phyloP scores from a whole-genome alignment of 192 early-diverging fungal genomes.

The Coemansia sp. region DNA sequence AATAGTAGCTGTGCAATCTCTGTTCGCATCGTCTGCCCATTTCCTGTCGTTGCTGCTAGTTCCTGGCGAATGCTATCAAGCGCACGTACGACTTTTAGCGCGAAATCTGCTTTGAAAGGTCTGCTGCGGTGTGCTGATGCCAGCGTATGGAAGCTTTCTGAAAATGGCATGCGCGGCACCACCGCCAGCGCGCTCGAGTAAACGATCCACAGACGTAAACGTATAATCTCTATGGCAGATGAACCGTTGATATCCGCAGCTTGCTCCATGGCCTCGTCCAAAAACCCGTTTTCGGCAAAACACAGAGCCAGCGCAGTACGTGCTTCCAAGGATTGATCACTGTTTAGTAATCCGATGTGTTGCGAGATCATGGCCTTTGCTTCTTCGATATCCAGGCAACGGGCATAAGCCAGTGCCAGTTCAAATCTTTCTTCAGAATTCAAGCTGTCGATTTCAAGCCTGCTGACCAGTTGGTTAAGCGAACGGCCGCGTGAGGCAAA shows the following conservation, averaged over 20 bases:
- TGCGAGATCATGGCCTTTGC: conserved; percentile 4
- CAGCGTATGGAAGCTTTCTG: conserved; percentile 32
- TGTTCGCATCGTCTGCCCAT: not conserved
- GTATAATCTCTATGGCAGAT: conserved; percentile 1
- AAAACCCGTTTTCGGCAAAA: conserved; percentile 21
- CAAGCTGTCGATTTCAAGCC: not conserved
- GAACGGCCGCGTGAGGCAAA: conserved; percentile 19
- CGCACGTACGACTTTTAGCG: not conserved
- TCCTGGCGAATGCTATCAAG: not conserved
- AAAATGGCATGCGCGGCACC: conserved; percentile 36
- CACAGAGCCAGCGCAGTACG: conserved; percentile 22
- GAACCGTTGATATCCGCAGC: not conserved
- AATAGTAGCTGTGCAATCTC: conserved; percentile 22
- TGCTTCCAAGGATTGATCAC: conserved; percentile 20
- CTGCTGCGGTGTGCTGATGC: conserved; percentile 28
- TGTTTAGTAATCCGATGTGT: not conserved
- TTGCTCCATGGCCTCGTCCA: conserved; percentile 8
- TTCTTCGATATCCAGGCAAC: conserved; percentile 23
- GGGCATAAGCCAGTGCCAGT: conserved; percentile 30
- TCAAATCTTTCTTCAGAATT: conserved; percentile 9
- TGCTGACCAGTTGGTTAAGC: not conserved
- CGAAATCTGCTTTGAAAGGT: conserved; percentile 2
- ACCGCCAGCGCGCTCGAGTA: conserved; percentile 23
- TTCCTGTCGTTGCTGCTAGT: not conserved
- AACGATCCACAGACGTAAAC: conserved; percentile 15